phyloP scores from a whole-genome alignment of 148 eudicot genomes.

The Fagopyrum esculentum region DNA sequence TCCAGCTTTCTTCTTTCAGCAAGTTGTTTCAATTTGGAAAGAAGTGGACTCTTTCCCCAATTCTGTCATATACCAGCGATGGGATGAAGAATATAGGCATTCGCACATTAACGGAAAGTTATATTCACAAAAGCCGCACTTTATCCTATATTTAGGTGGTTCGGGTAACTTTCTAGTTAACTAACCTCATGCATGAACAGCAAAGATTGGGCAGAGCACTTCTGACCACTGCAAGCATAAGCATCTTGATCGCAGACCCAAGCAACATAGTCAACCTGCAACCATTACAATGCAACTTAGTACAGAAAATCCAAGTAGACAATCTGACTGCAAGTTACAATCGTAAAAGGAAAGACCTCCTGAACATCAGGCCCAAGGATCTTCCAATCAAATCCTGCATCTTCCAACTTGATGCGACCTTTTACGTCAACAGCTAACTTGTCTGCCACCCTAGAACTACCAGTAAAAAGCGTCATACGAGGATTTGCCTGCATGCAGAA shows the following conservation, averaged over 20 bases:
- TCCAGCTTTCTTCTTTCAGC: conserved; percentile 80
- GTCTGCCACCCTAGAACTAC: conserved; percentile 96
- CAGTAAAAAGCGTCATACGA: conserved; percentile 94
- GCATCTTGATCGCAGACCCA: conserved; percentile 99
- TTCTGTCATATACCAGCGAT: conserved; percentile 32
- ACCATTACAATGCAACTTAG: background rate
- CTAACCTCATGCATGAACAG: conserved; percentile 91
- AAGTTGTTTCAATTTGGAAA: conserved; percentile 56
- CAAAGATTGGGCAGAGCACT: conserved; percentile 93
- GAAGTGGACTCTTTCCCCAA: conserved; percentile 65
- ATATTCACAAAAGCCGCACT: background rate
- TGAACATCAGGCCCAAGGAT: conserved; percentile 96
- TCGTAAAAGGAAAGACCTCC: conserved; percentile 40
- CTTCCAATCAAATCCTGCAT: conserved; percentile 99
- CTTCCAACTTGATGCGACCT: conserved; percentile 82
- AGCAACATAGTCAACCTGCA: conserved; percentile 84
- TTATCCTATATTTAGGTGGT: background rate
- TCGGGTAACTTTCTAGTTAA: background rate
- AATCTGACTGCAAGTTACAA: conserved; percentile 1
- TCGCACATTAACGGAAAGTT: too few relatives aligned
- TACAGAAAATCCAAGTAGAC: conserved; percentile 2
- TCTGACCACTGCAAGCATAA: conserved; percentile 95
- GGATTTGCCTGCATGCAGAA: conserved; percentile 64
- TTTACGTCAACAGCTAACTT: conserved; percentile 78
- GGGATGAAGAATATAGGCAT: background rate